Evolutionary conservation across 176 grass and related monocot species (phyloP), one percentile per base, ranked within the genome.

Genomic region (Musa troglodytarum): DNA sequence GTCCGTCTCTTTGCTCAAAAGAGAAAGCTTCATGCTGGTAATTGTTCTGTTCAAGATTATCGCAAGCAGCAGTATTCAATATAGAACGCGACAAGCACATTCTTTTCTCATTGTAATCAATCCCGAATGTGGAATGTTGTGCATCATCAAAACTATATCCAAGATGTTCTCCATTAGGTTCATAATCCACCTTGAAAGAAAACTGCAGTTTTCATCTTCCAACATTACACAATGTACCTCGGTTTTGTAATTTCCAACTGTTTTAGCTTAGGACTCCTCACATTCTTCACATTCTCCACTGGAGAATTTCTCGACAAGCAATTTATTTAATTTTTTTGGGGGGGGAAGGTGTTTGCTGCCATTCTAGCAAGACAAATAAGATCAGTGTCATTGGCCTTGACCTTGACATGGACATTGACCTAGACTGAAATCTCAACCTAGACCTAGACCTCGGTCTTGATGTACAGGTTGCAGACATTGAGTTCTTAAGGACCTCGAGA

Each of bases 361-460:
- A 65, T 56, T 83, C 68, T 69, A 76, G 53, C 43, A 80, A 80
- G 77, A 63, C 29, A 83, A 74, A 81, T 63, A 71, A 49, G 59
- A 58, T 71, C 57, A 78, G 63, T 74, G 77, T 72, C 75, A 22
- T 83, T n/a, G 52, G 58, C 72, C 80, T 86, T 78, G 87, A 53
- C 59, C 49, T 66, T 16, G 75, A 77, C 50, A 6, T n/a, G 5
- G 75, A 67, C 15, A 11, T 78, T 4, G 76, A 86, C 74, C 57
- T 81, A 54, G 62, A 64, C 68, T 29, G 28, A 29, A 29, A 29
- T 29, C 28, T 29, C 28, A 29, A 29, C 28, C 52, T 68, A 34
- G 74, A 72, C 54, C 70, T 74, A 49, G 76, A 69, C 53, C 72
- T 77, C 75, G 72, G 28, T 29, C 28, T 29, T 29, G 28, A 29